A percentile compares a stretch with the other conserved stretches of the same genome.
These are phyloP conservation scores for Helenozyma baotianmanensis DNA, from an alignment of 805 yeast species.

Conservation along the genomic window DNA sequence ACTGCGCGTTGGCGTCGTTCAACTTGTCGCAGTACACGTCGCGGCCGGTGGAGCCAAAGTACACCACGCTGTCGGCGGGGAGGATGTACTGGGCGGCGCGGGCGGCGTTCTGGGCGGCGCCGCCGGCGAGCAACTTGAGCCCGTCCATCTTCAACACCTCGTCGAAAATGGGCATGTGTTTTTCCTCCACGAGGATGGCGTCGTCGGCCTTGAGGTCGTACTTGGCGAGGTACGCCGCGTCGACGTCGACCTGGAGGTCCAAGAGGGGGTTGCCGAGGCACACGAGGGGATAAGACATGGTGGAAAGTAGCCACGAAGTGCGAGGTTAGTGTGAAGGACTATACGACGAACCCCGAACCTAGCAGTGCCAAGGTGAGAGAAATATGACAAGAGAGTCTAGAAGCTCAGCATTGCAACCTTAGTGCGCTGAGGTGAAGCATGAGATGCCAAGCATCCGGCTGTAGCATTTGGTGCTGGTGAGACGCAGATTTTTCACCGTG, in stretches of 20 bases:
- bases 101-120: constrained; percentile 99
- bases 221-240: constrained; percentile 63
- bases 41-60: constrained; percentile 95
- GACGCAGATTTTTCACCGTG: too few relatives aligned
- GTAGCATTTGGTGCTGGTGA: too few relatives aligned
- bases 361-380: too few relatives aligned
- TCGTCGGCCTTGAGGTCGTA: constrained; percentile 86
- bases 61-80: constrained; percentile 76
- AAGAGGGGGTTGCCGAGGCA: constrained; percentile 91
- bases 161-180: constrained; percentile 80
- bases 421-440: too few relatives aligned
- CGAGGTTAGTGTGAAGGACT: too few relatives aligned
- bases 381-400: too few relatives aligned
- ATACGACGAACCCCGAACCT: neutral
- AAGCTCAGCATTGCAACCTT: too few relatives aligned
- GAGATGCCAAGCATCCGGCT: too few relatives aligned
- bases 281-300: constrained; percentile 64
- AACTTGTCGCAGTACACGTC: constrained; percentile 83
- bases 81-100: constrained; percentile 95
- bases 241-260: constrained; percentile 79
- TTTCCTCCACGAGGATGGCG: constrained; percentile 82
- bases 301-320: too few relatives aligned
- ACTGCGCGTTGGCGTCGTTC: constrained; percentile 74
- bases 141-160: constrained; percentile 63
- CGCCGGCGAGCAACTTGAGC: constrained; percentile 86